Evolutionary conservation across 805 yeast species (phyloP), one percentile per base, ranked within the genome.

Genomic region (Ogataea allantospora): DNA sequence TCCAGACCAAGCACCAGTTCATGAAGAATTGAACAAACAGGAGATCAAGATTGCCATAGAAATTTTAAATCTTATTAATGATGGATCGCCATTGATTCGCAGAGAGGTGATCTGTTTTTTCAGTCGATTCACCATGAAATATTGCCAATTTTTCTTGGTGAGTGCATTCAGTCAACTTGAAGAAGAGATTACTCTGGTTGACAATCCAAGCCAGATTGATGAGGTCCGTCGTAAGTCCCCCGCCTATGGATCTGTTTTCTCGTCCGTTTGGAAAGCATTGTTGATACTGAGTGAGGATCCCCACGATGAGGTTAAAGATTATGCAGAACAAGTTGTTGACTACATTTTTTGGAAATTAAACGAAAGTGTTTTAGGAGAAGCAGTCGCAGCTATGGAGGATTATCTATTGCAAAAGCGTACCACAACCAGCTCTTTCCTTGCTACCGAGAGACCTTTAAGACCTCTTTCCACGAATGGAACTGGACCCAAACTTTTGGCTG

Each of bases 61-160:
- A 0, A 76, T 88, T 0, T 58, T 89, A 20, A 68, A 77, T 10
- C 62, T 86, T 20, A 72, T 88, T 2, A 82, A 84, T 30, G 98
- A 93, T 62, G 98, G 95, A 0, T 85, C 96, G 0, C 78, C 95
- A 0, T 64, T 91, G 48, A 96, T 93, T 1, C 67, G 99, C 40
- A 79, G 88, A 46, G 98, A 93, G 57, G 75, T 87, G 7, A 77
- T 85, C 6, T 79, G 81, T 17, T 85, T 85, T 53, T 73, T 88
- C 38, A 83, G 93, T 25, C 75, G 80, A 30, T 79, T 87, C 55
- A 83, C 88, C 9, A 62, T 73, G 40, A 78, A 79, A 27, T 83
- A 88, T 59, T 64, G 74, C 16, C 76, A 78, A 41, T 84, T 86
- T 53, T 89, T 91, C 53, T 58, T 88, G 38, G 93, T 91, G 2